Evolutionary conservation across 805 yeast species (phyloP), one percentile per base, ranked within the genome.

Genomic region (Myxozyma lipomycoides): DNA sequence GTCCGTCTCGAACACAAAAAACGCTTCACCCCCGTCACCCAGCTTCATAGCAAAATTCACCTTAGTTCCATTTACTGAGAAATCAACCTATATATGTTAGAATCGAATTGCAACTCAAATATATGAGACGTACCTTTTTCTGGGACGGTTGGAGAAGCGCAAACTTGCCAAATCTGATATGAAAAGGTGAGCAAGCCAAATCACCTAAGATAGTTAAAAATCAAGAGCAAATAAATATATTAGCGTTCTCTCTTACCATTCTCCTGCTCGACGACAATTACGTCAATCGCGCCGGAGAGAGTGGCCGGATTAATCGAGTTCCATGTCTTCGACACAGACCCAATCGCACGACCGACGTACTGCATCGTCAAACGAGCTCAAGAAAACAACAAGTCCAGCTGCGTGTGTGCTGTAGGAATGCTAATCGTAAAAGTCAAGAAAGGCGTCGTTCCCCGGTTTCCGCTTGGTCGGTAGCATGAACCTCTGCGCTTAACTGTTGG

Each of bases 21-120:
- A 89, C 0, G 98, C 98, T 68, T 93, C 98, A 12, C 98, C 98
- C 5, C 95, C 96, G 54, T 93, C 98, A 15, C 96, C 95, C 40
- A 93, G 72, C 67, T 93, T 93, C 98, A 93, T 93, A 6, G 96
- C 96, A 43, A 91, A 71, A 60, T 86, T 83, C 0, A 95, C 84
- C 41, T 81, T 75, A 52, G 77, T 77, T 34, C 84, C 97, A 69
- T 93, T 93, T 36, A 93, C 95, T 38, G 80, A 77, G 58, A 93
- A 83, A 49, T 85, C 95, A 47, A 91, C 95, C 55, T 62, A 32
- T 10, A 19, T 21, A 28, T 39, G 25, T 30, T 39, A 43, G 10
- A 7, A 48, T 15, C 26, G 19, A 10, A 35, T 4, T 36, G 21
- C 15, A 6, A 5, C 35, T 15, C 18, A 12, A 21, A n/a, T n/a